Evolutionary conservation across 2,329 filamentous ascomycete species (phyloP).

Genomic region (Malbranchea zuffiana): DNA sequence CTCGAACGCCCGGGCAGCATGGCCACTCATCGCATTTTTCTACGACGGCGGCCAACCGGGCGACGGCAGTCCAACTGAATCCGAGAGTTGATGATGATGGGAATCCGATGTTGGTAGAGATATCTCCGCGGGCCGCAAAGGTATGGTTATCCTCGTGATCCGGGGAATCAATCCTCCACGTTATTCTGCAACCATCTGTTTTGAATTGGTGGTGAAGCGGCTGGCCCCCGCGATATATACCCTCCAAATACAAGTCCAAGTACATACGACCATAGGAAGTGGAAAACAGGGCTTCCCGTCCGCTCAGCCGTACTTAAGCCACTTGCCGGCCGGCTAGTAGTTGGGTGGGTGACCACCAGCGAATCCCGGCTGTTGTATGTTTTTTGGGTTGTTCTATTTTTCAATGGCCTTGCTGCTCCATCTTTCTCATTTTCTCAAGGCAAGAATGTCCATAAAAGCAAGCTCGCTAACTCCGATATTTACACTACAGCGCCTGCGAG

Average conservation of each 20-base stretch:
- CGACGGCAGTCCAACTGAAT: slow-evolving; percentile 47
- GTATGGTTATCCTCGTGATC: slow-evolving; percentile 38
- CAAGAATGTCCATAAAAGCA: too few relatives aligned
- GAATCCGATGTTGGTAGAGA: slow-evolving; percentile 70
- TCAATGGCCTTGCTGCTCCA: too few relatives aligned
- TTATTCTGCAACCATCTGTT: neutral
- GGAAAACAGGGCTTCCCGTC: slow-evolving; percentile 39
- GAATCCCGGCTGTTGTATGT: slow-evolving; percentile 38
- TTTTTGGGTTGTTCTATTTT: slow-evolving; percentile 20
- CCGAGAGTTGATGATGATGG: slow-evolving; percentile 72
- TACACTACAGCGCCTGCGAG: slow-evolving; percentile 52
- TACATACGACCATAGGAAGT: too few relatives aligned
- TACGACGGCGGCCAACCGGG: slow-evolving; percentile 23
- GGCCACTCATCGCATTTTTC: slow-evolving; percentile 26
- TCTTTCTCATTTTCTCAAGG: too few relatives aligned
- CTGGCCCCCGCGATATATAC: too few relatives aligned
- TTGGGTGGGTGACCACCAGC: slow-evolving; percentile 39
- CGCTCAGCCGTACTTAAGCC: slow-evolving; percentile 39
- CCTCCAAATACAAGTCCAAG: too few relatives aligned
- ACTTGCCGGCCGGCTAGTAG: slow-evolving; percentile 38
- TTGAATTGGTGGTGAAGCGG: neutral
- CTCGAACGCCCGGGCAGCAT: slow-evolving; percentile 7
- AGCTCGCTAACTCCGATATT: too few relatives aligned
- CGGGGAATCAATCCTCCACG: neutral
- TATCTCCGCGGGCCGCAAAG: slow-evolving; percentile 71